Evolutionary conservation across 805 yeast species (phyloP).

Genomic region (Nakazawaea siamensis): DNA sequence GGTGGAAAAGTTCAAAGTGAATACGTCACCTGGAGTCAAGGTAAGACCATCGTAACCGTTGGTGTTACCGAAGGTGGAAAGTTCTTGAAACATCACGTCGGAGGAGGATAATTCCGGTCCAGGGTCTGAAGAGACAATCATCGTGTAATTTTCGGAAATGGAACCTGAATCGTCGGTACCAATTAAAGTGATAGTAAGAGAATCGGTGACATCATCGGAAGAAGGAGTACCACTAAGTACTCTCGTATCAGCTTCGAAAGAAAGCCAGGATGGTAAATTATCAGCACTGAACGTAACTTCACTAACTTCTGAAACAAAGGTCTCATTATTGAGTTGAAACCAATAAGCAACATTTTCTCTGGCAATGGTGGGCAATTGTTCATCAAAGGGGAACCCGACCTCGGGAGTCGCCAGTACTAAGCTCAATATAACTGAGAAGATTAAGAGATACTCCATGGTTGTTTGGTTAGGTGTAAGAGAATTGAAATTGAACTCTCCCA

Average conservation of each 20-base stretch:
- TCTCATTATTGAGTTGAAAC: slow-evolving; percentile 63
- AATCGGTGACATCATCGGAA: slow-evolving; percentile 32
- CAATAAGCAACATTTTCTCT: slow-evolving; percentile 51
- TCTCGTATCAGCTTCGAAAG: slow-evolving; percentile 54
- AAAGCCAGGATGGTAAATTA: slow-evolving; percentile 70
- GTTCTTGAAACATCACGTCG: slow-evolving; percentile 39
- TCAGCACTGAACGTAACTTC: slow-evolving; percentile 46
- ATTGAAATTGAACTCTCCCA: neutral
- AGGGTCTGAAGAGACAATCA: slow-evolving; percentile 51
- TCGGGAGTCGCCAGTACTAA: slow-evolving; percentile 35
- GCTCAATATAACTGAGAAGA: no score
- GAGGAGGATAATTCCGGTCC: slow-evolving; percentile 42
- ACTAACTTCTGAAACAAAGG: slow-evolving; percentile 44
- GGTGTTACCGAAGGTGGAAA: slow-evolving; percentile 61
- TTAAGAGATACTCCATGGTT: no score
- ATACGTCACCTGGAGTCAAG: slow-evolving; percentile 58
- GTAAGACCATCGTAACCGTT: slow-evolving; percentile 73
- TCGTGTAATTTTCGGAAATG: slow-evolving; percentile 39
- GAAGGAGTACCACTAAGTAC: slow-evolving; percentile 65
- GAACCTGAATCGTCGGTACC: slow-evolving; percentile 61
- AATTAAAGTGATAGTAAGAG: slow-evolving; percentile 40
- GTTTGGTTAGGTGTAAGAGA: no score
- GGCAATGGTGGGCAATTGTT: slow-evolving; percentile 86
- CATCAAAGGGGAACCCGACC: slow-evolving; percentile 67
- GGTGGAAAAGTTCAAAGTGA: slow-evolving; percentile 55